Base-by-base conservation (phyloP, 2,329 filamentous ascomycete species). In the Fusarium domesticum region DNA sequence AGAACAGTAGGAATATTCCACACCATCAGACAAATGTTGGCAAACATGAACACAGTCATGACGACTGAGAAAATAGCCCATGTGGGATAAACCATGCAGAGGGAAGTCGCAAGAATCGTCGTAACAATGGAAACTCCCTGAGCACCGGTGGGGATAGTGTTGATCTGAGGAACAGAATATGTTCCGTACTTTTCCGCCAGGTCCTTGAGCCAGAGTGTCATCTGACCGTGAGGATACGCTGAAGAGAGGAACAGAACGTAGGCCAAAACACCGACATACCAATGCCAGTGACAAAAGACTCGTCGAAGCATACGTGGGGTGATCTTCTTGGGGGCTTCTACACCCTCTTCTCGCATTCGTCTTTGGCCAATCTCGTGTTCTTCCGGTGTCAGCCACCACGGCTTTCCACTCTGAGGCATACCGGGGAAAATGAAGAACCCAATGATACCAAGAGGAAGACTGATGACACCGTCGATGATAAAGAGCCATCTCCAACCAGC, bases 401-500 rank as follows among this genome's bases (percentile, higher is more conserved):
- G 44, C 3, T 45, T 48, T 5, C 51, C 49, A 16, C 57, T 55
- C 15, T 47, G 56, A 2, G 61, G 61, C 2, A 59, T 28, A 15
- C 58, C 60, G 0, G 62, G 60, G 30, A 58, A 60, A 11, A 65
- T 48, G 25, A 60, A 38, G 41, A 60, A 64, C 3, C 63, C 64
- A 3, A 53, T 45, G 8, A 62, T 18, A 4, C 59, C 60, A 25
- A 64, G 53, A 6, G 61, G 50, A 0, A 62, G 50, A 14, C 62
- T 62, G 39, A 68, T 65, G 25, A 66, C 52, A 2, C 64, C 63
- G 28, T 66, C 63, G 32, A 67, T 58, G 25, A 68, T 61, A 40
- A 67, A 67, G n/a, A 66, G 53, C 62, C 62, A 66, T 18, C 62
- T 60, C 54, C 51, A 55, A 23, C 51, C 51, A 12, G 35, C 20